Evolutionary conservation across 2,329 filamentous ascomycete genomes (phyloP), one percentile per base, ranked within the genome.

Genomic region (Moelleriella libera): DNA sequence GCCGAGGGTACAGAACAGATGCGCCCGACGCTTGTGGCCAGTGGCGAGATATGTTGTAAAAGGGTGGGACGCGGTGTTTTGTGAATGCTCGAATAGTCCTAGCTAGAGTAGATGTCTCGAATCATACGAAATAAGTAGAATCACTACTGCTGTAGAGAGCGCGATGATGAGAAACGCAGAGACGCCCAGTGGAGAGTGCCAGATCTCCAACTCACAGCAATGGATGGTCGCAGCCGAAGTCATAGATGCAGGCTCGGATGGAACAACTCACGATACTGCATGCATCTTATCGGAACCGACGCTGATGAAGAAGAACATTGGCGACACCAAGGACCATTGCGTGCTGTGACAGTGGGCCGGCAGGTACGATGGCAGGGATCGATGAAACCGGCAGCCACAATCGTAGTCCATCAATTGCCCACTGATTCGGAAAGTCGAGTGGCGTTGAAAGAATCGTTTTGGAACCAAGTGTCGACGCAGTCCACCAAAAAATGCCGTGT

Each of bases 71-170:
- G 21, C 21, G 21, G 21, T 21, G 21, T 21, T n/a, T 41, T 14
- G 10, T 7, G 14, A 12, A 41, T 11, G 10, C 10, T 11, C 40
- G 14, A 41, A 14, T 9, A n/a, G 11, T 7, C 10, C 11, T 21
- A 5, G 21, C 34, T 34, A 43, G 30, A 37, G n/a, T 9, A 47
- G 11, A 30, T 42, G 29, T 41, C 31, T 37, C 14, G 31, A 6
- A n/a, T 41, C 30, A 31, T 12, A 44, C 14, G 41, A 10, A 11
- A 46, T 11, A n/a, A 41, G 12, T 12, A 10, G 29, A n/a, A 41
- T 12, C 6, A 46, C 7, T 5, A 42, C 34, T 30, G 8, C 41
- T 11, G 41, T 12, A 45, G 49, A 47, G 49, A 47, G 49, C 41
- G 47, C 49, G 39, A 48, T 34, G 12, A 43, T 11, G 6, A 42